Base-by-base conservation (phyloP, 176 grass and related monocot genomes). In the Tuctoria greenei region DNA sequence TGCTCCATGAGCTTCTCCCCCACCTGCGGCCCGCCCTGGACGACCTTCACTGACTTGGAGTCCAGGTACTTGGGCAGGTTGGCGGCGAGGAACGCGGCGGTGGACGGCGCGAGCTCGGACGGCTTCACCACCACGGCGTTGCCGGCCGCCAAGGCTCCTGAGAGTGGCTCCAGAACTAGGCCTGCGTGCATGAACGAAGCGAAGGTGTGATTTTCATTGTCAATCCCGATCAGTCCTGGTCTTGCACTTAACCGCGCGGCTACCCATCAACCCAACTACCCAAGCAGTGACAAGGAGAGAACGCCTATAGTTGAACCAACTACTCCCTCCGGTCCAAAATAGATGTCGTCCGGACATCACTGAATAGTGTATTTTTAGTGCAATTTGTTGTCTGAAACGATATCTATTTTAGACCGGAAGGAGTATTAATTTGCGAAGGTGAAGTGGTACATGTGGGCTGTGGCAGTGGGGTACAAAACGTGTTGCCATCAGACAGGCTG, bases 71-170 rank as follows among this genome's bases (percentile, higher is more conserved):
- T 86, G 1, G 84, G 64, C 67, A 98, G 10, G 75, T 74, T 91
- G 17, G 67, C 61, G 9, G 86, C 60, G 1, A 98, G 77, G 88
- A 94, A 94, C 4, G 80, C 83, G 0, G 88, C 75, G 21, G 79
- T 88, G 2, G 79, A 61, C 13, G 91, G 95, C 23, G 95, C 75
- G 4, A 98, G 65, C 65, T 98, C 95, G 0, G 95, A 94, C 12
- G 95, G 91, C 34, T 98, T 98, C 45, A 98, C 2, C 60, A 92
- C 75, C 17, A 76, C 73, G 24, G 81, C 81, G 74, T 98, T 98
- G 39, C 95, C 95, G 39, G 95, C 95, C 13, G 86, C 71, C 58
- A 98, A 6, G 4, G 89, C 95, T 41, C 95, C 95, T 8, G 88
- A 92, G 26, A 94, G 72, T 0, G 91, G 89, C 64, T 98, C 91